phyloP scores from a whole-genome alignment of 1,284 basidiomycete genomes.

The Apiotrichum akiyoshidainum region DNA sequence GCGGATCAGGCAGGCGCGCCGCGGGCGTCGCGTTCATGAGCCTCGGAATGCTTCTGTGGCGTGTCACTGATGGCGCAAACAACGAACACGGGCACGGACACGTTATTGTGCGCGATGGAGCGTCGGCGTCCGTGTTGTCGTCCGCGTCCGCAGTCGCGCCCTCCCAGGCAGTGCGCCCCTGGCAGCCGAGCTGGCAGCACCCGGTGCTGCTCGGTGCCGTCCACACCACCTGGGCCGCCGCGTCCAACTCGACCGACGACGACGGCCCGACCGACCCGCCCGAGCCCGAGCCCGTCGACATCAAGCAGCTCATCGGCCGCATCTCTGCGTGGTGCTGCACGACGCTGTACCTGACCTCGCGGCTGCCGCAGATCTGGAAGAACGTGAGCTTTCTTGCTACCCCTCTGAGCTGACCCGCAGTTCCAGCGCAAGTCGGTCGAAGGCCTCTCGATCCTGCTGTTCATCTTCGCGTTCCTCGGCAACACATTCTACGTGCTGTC shows the following conservation, averaged over 20 bases:
- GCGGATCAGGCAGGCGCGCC: slow-evolving; percentile 27
- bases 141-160: not conserved
- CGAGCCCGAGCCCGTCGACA: slow-evolving; percentile 5
- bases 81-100: not conserved
- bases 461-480: slow-evolving; percentile 85
- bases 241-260: not conserved
- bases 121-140: not conserved
- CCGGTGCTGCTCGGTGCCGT: not conserved
- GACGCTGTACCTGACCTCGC: slow-evolving; percentile 81
- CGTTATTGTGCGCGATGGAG: not conserved
- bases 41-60: slow-evolving; percentile 34
- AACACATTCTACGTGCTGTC: slow-evolving; percentile 86
- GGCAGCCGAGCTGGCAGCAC: not conserved
- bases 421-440: slow-evolving; percentile 86
- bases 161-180: not conserved
- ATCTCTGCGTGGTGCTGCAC: slow-evolving; percentile 90
- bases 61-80: not conserved
- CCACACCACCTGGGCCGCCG: not conserved
- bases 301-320: slow-evolving; percentile 62
- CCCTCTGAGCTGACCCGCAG: slow-evolving; percentile 52
- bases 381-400: slow-evolving; percentile 65
- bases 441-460: slow-evolving; percentile 88
- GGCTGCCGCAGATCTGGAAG: slow-evolving; percentile 94
- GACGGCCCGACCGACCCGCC: not conserved
- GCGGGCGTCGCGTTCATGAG: slow-evolving; percentile 51